Percentiles rank a stretch among this genome's conserved stretches.
Conservation (phyloP, 331 rosid genomes). For the Malus hybrid region DNA sequence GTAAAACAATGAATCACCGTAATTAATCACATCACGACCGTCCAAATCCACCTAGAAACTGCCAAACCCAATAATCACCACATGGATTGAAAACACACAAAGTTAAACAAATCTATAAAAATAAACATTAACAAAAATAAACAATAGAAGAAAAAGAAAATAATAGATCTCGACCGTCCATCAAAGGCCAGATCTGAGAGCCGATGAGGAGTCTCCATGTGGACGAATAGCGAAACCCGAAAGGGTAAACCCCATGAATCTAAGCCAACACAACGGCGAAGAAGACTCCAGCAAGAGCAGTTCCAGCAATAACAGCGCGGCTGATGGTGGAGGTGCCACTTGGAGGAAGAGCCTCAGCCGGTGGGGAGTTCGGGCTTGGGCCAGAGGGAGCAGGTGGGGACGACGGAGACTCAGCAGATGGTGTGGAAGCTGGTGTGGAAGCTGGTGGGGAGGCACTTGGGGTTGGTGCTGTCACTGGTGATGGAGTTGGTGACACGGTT, state of each 20-base stretch:
- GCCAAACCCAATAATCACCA: slow-evolving; percentile 19
- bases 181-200: slow-evolving; percentile 24
- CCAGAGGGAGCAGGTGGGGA: slow-evolving; percentile 18
- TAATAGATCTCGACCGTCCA: slow-evolving; percentile 42
- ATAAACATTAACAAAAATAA: not conserved
- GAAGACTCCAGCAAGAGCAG: slow-evolving; percentile 59
- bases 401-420: slow-evolving; percentile 13
- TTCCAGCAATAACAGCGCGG: slow-evolving; percentile 42
- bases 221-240: slow-evolving; percentile 4
- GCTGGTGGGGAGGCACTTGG: slow-evolving; percentile 9
- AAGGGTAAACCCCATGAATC: not conserved
- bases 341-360: not conserved
- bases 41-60: slow-evolving; percentile 5
- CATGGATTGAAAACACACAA: slow-evolving; percentile 30
- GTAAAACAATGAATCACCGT: slow-evolving; percentile 38
- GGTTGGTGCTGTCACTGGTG: not conserved
- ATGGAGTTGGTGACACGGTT: not conserved
- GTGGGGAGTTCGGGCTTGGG: not conserved
- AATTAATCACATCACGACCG: slow-evolving; percentile 9
- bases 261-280: slow-evolving; percentile 66
- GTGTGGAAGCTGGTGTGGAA: slow-evolving; percentile 1
- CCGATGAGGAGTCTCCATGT: slow-evolving; percentile 15
- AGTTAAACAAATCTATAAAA: not conserved
- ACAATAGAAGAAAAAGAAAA: not conserved
- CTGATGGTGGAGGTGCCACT: not conserved